Evolutionary conservation across 768 basidiomycete species (phyloP).

Genomic region (Strobilomyces confusus): DNA sequence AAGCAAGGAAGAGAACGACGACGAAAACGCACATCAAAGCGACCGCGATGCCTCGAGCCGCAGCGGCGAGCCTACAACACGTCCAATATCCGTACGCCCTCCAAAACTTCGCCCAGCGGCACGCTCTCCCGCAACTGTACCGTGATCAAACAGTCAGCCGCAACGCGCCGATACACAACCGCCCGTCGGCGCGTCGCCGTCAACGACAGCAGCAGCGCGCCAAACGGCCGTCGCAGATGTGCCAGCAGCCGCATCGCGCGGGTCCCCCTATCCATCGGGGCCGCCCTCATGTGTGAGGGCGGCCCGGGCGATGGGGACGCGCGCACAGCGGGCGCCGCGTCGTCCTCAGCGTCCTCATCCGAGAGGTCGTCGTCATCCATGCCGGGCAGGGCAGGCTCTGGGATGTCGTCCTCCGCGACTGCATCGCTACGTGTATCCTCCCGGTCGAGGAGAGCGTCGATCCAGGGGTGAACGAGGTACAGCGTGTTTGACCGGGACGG

Average conservation of each 20-base stretch:
- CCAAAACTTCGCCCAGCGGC: too few relatives aligned
- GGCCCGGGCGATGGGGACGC: neutral
- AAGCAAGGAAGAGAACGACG: too few relatives aligned
- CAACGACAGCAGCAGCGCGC: neutral
- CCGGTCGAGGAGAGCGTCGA: neutral
- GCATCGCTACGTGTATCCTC: neutral
- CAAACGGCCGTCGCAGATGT: too few relatives aligned
- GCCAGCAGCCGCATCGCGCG: neutral
- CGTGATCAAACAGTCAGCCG: too few relatives aligned
- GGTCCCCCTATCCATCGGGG: neutral
- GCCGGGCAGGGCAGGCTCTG: neutral
- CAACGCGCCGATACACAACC: neutral
- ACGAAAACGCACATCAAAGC: too few relatives aligned
- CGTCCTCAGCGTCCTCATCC: neutral
- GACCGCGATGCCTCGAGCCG: too few relatives aligned
- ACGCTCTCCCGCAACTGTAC: too few relatives aligned
- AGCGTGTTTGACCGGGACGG: neutral
- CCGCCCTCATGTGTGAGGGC: too few relatives aligned
- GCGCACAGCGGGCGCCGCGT: neutral
- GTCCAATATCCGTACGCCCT: neutral
- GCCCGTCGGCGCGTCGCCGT: neutral
- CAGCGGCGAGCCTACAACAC: too few relatives aligned
- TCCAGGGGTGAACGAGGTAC: conserved; percentile 6
- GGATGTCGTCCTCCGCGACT: too few relatives aligned
- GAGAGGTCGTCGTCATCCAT: too few relatives aligned